Evolutionary conservation across 2,329 filamentous ascomycete genomes (phyloP).

Genomic region (Tolypocladium ovalisporum): DNA sequence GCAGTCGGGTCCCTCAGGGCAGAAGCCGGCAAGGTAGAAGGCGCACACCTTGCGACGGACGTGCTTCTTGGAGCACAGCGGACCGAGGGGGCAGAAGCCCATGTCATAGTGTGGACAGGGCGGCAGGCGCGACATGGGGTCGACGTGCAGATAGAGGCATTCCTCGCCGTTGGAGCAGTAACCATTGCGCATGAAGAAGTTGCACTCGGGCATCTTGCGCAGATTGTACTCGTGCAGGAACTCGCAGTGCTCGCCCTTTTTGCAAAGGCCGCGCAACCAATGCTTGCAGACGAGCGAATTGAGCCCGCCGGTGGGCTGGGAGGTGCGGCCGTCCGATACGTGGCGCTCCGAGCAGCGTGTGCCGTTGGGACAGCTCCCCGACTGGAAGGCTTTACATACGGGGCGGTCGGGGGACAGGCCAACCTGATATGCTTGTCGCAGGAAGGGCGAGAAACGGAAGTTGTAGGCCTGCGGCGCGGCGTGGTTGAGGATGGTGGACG

Average conservation of each 20-base stretch:
- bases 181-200: constrained; percentile 85
- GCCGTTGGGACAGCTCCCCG: constrained; percentile 79
- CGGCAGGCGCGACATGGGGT: constrained; percentile 67
- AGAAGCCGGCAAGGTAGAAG: constrained; percentile 90
- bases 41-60: constrained; percentile 69
- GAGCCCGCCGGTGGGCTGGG: constrained; percentile 40
- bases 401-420: constrained; percentile 70
- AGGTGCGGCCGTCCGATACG: constrained; percentile 26
- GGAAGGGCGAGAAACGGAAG: constrained; percentile 81
- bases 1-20: constrained; percentile 69
- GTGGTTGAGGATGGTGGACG: constrained; percentile 44
- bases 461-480: constrained; percentile 44
- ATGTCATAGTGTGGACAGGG: constrained; percentile 87
- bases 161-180: constrained; percentile 97
- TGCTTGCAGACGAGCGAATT: constrained; percentile 95
- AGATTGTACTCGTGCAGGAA: constrained; percentile 98
- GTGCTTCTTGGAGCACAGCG: constrained; percentile 79
- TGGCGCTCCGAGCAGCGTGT: constrained; percentile 80
- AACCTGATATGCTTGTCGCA: constrained; percentile 74
- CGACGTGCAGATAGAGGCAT: constrained; percentile 85
- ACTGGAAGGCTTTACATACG: constrained; percentile 74
- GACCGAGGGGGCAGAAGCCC: constrained; percentile 88
- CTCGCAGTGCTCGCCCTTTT: constrained; percentile 94
- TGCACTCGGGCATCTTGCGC: constrained; percentile 96
- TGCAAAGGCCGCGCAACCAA: constrained; percentile 93